Base-by-base conservation (phyloP, 208 protist species). In the Novymonas esmeraldas region DNA sequence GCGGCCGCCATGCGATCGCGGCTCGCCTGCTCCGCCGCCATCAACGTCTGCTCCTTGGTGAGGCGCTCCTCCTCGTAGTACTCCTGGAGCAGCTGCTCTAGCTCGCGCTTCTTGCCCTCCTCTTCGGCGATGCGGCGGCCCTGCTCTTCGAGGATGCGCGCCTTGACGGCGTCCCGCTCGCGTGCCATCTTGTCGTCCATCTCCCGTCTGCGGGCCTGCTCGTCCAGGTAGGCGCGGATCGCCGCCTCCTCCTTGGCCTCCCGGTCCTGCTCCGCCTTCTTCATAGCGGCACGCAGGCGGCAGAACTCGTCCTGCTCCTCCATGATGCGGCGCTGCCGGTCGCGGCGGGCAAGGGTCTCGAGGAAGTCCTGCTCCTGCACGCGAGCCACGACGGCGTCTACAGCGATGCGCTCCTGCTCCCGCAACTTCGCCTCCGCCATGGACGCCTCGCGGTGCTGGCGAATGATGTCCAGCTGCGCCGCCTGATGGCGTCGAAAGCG, bases 61-160 rank as follows among this genome's bases (percentile, higher is more conserved):
- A 95, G 16, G 11, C 82, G 87, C 74, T 95, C 85, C 72, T 95
- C 93, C 57, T 92, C 78, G 72, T 97, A 94, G 79, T 96, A 96
- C 66, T 97, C 89, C 64, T 89, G 81, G 39, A 97, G 65, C 24
- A 97, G 79, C 62, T 42, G 73, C 74, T 97, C 90, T 13, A 95
- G 79, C 76, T 97, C 90, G 20, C 86, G 63, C 70, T 94, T 92
- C 72, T 92, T 93, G 46, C 60, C 45, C 64, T 87, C 76, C 80
- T 97, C 93, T 42, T 92, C 86, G 7, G 79, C 78, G 41, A 97
- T 97, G 42, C 82, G 82, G 22, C 72, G 60, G 64, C 89, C 81
- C 63, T 97, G 93, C 72, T 92, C 82, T 56, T 95, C 88, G 38
- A 95, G 70, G 34, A 95, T 84, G 51, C 82, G 79, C 11, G 82